A percentile compares a stretch with the other conserved stretches of the same genome.
Evolutionary conservation across 2,329 filamentous ascomycete species (phyloP).

Genomic region (Fusarium paranaense): DNA sequence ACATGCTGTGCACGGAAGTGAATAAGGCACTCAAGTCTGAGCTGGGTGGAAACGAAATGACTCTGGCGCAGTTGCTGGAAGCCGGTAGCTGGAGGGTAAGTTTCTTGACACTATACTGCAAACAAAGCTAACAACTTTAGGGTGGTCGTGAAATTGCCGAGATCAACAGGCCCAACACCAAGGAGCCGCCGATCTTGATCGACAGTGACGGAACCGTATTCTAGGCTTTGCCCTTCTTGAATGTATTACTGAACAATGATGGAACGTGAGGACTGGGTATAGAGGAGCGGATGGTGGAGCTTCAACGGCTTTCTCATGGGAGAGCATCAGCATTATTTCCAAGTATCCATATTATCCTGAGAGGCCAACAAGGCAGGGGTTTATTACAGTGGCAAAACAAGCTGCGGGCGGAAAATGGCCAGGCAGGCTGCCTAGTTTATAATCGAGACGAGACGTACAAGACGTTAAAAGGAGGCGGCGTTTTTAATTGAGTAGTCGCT

Average conservation of each 20-base stretch:
- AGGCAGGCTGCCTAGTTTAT: constrained; percentile 37
- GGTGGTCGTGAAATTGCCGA: constrained; percentile 96
- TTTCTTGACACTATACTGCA: neutral
- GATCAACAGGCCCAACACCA: constrained; percentile 94
- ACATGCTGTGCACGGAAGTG: constrained; percentile 61
- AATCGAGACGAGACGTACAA: constrained; percentile 38
- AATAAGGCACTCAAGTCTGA: constrained; percentile 56
- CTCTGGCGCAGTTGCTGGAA: constrained; percentile 89
- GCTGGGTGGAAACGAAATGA: constrained; percentile 78
- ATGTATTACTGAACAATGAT: constrained; percentile 39
- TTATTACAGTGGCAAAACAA: constrained; percentile 24
- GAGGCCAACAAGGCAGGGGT: constrained; percentile 19
- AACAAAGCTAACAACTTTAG: constrained; percentile 54
- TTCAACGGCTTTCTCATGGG: constrained; percentile 19
- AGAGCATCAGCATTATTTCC: constrained; percentile 38
- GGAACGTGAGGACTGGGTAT: constrained; percentile 33
- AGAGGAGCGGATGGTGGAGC: constrained; percentile 20
- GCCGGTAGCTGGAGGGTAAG: constrained; percentile 97
- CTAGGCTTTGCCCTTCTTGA: constrained; percentile 56
- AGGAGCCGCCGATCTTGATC: constrained; percentile 95
- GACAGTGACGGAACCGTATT: constrained; percentile 97
- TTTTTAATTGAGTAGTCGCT: constrained; percentile 2
- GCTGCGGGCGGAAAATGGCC: constrained; percentile 33
- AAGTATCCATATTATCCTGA: constrained; percentile 31
- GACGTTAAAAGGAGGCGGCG: constrained; percentile 30